These are phyloP conservation scores for Chiua virens DNA, from an alignment of 768 basidiomycete species.

Conservation along the genomic window DNA sequence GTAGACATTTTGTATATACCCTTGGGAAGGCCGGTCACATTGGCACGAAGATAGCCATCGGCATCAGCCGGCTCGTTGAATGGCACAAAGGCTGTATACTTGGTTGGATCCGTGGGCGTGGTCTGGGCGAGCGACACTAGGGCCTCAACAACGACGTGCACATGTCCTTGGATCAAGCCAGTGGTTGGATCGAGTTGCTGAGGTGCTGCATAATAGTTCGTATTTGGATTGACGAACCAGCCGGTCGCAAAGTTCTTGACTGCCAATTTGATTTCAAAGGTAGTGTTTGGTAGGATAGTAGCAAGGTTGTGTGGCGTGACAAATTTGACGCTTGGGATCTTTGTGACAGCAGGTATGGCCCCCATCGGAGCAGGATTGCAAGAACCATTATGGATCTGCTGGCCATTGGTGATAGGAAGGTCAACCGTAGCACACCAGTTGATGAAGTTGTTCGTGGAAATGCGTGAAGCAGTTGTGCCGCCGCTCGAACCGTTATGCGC, in stretches of 20 bases:
- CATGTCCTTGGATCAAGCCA: conserved; percentile 60
- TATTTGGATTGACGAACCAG: conserved; percentile 53
- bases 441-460: conserved; percentile 71
- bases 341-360: conserved; percentile 46
- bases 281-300: conserved; percentile 41
- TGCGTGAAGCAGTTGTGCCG: conserved; percentile 57
- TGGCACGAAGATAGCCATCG: conserved; percentile 46
- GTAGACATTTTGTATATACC: conserved; percentile 50
- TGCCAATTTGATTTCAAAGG: conserved; percentile 54
- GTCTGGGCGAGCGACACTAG: conserved; percentile 50
- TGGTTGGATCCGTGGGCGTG: conserved; percentile 45
- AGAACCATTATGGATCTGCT: conserved; percentile 49
- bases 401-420: conserved; percentile 59
- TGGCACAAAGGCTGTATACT: conserved; percentile 60
- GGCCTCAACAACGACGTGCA: conserved; percentile 59
- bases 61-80: conserved; percentile 44
- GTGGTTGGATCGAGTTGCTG: conserved; percentile 43
- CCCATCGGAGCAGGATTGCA: conserved; percentile 68
- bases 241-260: conserved; percentile 50
- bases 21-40: conserved; percentile 50
- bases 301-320: conserved; percentile 43
- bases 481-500: conserved; percentile 35
- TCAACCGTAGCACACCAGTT: conserved; percentile 56
- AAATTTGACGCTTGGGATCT: conserved; percentile 60
- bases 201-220: conserved; percentile 58